Conservation (phyloP, 2,329 filamentous ascomycete species). For the Colletotrichum graminicola region DNA sequence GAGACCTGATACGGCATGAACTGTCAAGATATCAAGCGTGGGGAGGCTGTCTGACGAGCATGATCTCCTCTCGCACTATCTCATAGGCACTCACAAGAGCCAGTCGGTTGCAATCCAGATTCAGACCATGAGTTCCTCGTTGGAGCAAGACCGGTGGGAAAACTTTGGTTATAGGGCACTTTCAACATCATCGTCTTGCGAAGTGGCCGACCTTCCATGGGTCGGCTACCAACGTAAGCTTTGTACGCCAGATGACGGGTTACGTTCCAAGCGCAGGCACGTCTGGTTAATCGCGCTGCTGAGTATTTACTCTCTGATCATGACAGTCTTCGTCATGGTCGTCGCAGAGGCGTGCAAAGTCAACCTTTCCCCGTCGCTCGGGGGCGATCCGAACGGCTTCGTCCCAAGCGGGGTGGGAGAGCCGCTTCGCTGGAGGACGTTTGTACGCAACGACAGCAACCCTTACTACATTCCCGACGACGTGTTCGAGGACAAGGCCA, state of each 20-base stretch:
- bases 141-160: background rate
- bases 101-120: no score
- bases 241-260: background rate
- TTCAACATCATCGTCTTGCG: background rate
- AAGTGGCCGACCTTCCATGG: background rate
- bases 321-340: background rate
- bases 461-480: background rate
- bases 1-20: no score
- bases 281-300: background rate
- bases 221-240: background rate
- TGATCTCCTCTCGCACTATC: no score
- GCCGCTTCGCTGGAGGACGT: constrained; percentile 2
- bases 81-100: no score
- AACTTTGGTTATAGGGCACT: background rate
- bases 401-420: background rate
- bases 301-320: background rate
- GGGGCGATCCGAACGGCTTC: constrained; percentile 7
- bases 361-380: background rate
- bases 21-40: no score
- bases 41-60: no score
- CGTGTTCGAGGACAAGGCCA: background rate
- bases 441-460: background rate
- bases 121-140: no score
- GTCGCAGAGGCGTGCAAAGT: background rate
- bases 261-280: background rate